Conservation (phyloP, 2,329 filamentous ascomycete species). For the Ophiostoma montium region DNA sequence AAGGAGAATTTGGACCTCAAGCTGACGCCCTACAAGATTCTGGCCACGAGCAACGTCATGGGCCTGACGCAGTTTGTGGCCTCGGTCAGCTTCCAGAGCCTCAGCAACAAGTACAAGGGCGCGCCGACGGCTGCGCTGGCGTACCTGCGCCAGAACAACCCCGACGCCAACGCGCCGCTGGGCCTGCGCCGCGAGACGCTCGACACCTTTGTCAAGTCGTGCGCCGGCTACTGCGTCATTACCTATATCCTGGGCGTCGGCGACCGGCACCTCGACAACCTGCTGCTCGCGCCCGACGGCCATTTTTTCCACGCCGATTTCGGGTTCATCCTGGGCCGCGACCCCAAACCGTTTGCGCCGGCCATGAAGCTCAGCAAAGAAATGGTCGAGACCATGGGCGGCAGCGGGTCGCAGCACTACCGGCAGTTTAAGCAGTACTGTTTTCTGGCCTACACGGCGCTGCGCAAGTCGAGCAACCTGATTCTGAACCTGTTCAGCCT, state of each 20-base stretch:
- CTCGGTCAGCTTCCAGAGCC: constrained; percentile 69
- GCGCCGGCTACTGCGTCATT: constrained; percentile 95
- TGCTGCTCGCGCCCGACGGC: constrained; percentile 75
- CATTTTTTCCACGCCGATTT: constrained; percentile 99
- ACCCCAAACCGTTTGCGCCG: constrained; percentile 93
- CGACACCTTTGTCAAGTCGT: constrained; percentile 91
- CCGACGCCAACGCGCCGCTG: constrained; percentile 65
- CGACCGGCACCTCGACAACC: constrained; percentile 88
- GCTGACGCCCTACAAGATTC: constrained; percentile 87
- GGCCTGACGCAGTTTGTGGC: constrained; percentile 90
- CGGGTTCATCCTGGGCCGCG: constrained; percentile 90
- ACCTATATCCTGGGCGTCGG: constrained; percentile 95
- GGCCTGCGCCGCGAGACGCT: constrained; percentile 85
- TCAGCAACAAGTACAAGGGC: constrained; percentile 64
- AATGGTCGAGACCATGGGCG: constrained; percentile 98
- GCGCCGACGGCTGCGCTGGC: constrained; percentile 46
- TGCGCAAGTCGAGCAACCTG: constrained; percentile 78
- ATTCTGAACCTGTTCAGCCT: constrained; percentile 91
- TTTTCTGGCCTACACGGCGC: constrained; percentile 82
- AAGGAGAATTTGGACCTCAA: constrained; percentile 96
- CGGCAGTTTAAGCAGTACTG: constrained; percentile 87
- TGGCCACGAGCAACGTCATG: constrained; percentile 79
- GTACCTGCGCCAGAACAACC: constrained; percentile 81
- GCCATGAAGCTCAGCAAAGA: constrained; percentile 95
- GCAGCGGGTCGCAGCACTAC: constrained; percentile 66